A percentile compares a stretch with the other conserved stretches of the same genome.
These are phyloP conservation scores for Tanacetum coccineum DNA, from an alignment of 129 eudicot species.

Conservation along the genomic window DNA sequence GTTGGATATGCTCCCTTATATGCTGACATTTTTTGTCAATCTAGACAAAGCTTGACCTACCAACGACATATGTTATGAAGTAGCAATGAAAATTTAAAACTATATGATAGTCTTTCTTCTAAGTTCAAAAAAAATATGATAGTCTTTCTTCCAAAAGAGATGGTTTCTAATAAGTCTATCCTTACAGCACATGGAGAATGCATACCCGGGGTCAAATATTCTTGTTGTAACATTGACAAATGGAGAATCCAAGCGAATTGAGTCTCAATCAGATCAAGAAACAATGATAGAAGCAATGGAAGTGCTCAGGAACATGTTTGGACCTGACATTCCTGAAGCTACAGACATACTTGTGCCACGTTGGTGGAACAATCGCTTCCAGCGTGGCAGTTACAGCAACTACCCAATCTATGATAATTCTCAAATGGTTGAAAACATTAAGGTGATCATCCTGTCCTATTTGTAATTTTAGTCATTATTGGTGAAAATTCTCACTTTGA, in stretches of 20 bases:
- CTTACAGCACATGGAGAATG: constrained; percentile 89
- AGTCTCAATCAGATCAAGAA: constrained; percentile 78
- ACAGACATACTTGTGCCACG: constrained; percentile 82
- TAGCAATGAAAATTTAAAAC: neutral
- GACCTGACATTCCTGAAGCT: constrained; percentile 72
- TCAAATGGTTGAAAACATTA: constrained; percentile 50
- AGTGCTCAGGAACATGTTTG: constrained; percentile 81
- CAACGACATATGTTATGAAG: neutral
- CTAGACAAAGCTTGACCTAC: neutral
- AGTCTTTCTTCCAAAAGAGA: neutral
- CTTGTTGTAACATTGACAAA: constrained; percentile 87
- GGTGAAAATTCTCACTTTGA: neutral
- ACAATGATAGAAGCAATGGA: constrained; percentile 87
- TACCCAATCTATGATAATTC: constrained; percentile 61
- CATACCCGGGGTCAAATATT: constrained; percentile 89
- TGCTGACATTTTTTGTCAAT: neutral
- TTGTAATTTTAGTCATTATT: neutral
- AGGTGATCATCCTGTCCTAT: constrained; percentile 34
- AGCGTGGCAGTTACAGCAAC: constrained; percentile 84
- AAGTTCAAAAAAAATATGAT: too few relatives aligned
- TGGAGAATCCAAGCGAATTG: constrained; percentile 83
- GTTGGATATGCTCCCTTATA: neutral
- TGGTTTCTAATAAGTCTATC: neutral
- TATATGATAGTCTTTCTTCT: too few relatives aligned
- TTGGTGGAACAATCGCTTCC: constrained; percentile 90